phyloP scores from a whole-genome alignment of 148 eudicot genomes.

The Cornus suecica region DNA sequence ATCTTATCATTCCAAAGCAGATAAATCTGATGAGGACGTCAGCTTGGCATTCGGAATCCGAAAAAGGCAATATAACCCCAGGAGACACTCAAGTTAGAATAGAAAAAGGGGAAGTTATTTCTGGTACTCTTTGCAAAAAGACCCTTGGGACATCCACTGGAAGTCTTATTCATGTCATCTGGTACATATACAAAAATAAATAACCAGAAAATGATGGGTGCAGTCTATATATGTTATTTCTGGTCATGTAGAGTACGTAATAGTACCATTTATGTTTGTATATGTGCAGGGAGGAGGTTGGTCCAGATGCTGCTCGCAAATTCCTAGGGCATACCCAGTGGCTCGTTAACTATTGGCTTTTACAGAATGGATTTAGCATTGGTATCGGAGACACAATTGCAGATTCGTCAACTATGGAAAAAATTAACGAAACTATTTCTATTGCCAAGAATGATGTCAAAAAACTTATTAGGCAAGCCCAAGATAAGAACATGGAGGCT shows the following conservation, averaged over 20 bases:
- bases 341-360: slow-evolving; percentile 98
- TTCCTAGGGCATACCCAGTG: slow-evolving; percentile 99
- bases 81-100: slow-evolving; percentile 93
- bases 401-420: slow-evolving; percentile 94
- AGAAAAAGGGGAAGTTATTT: slow-evolving; percentile 86
- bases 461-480: slow-evolving; percentile 66
- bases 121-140: slow-evolving; percentile 97
- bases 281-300: slow-evolving; percentile 88
- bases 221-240: not conserved
- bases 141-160: slow-evolving; percentile 89
- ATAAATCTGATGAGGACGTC: slow-evolving; percentile 83
- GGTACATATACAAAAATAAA: slow-evolving; percentile 36
- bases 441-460: slow-evolving; percentile 94
- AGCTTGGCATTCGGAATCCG: slow-evolving; percentile 88
- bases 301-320: slow-evolving; percentile 99
- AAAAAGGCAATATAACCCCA: slow-evolving; percentile 79
- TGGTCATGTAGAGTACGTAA: not conserved
- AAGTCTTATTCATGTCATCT: slow-evolving; percentile 96
- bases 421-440: slow-evolving; percentile 83
- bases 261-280: not conserved
- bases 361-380: slow-evolving; percentile 90
- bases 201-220: not conserved
- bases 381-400: slow-evolving; percentile 99
- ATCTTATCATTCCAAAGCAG: slow-evolving; percentile 96
- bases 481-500: slow-evolving; percentile 83